Conservation (phyloP, 164 flowering plant species). For the Nelumbo lutea region DNA sequence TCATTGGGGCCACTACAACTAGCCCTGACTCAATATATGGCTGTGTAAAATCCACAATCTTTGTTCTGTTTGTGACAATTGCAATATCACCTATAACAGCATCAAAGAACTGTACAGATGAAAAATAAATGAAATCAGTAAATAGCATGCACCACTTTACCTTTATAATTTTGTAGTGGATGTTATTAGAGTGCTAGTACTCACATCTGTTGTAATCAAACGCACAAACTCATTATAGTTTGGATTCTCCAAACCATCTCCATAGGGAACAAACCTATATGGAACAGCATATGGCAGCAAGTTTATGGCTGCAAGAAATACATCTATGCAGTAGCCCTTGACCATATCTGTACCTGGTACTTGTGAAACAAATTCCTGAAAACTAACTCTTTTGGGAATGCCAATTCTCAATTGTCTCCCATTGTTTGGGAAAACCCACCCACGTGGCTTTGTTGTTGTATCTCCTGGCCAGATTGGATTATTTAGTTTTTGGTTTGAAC, state of each 20-base stretch:
- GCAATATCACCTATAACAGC: conserved; percentile 82
- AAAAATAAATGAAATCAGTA: conserved; percentile 5
- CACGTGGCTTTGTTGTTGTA: conserved; percentile 54
- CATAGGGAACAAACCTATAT: conserved; percentile 51
- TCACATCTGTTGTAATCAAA: conserved; percentile 56
- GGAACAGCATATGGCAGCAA: conserved; percentile 78
- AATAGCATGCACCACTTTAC: neutral
- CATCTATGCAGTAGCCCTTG: conserved; percentile 80
- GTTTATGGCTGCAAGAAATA: conserved; percentile 58
- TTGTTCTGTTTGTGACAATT: conserved; percentile 61
- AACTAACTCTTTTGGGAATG: conserved; percentile 60
- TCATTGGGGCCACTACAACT: conserved; percentile 72
- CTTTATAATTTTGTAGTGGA: neutral
- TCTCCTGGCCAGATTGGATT: conserved; percentile 76
- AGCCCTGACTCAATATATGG: conserved; percentile 80
- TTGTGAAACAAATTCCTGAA: conserved; percentile 49
- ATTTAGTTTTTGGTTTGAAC: conserved; percentile 27
- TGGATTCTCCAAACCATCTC: conserved; percentile 63
- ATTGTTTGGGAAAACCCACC: conserved; percentile 79
- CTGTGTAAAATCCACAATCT: conserved; percentile 75
- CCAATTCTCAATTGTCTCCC: conserved; percentile 66
- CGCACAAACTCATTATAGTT: conserved; percentile 43
- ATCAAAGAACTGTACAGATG: conserved; percentile 51
- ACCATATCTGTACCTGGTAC: conserved; percentile 34
- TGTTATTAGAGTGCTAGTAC: conserved; percentile 13